Evolutionary conservation across 148 eudicot species (phyloP).

Genomic region (Chenopodium suecicum): DNA sequence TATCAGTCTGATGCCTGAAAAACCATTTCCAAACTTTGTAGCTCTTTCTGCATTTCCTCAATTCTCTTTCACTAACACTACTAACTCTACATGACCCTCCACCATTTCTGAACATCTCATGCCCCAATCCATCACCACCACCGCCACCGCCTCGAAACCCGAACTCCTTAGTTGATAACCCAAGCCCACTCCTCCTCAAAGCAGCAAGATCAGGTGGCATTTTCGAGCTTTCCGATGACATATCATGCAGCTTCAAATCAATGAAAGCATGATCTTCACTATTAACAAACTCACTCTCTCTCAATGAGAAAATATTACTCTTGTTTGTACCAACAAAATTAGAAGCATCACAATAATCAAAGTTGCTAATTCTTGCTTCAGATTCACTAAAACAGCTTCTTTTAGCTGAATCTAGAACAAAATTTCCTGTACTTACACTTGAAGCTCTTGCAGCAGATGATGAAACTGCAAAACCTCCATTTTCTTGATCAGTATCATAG

Average conservation of each 20-base stretch:
- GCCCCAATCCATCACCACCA: constrained; percentile 11
- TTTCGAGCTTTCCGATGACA: constrained; percentile 25
- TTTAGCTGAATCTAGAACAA: constrained; percentile 45
- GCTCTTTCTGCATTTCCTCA: constrained; percentile 51
- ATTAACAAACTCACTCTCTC: constrained; percentile 51
- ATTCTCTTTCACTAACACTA: constrained; percentile 36
- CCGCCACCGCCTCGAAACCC: constrained; percentile 29
- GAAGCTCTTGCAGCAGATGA: constrained; percentile 65
- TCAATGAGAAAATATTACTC: constrained; percentile 34
- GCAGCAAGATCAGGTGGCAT: constrained; percentile 31
- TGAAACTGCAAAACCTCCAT: constrained; percentile 36
- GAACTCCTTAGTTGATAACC: constrained; percentile 32
- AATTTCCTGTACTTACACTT: constrained; percentile 56
- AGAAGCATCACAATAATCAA: constrained; percentile 33
- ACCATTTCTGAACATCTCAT: constrained; percentile 31
- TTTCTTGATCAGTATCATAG: constrained; percentile 40
- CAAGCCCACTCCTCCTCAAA: constrained; percentile 34
- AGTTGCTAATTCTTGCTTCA: constrained; percentile 61
- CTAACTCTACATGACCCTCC: constrained; percentile 51
- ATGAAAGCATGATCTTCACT: constrained; percentile 73
- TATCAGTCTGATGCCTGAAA: constrained; percentile 41
- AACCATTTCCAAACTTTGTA: constrained; percentile 83
- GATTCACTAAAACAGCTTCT: constrained; percentile 56
- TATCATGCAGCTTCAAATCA: constrained; percentile 59
- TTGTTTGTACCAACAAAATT: constrained; percentile 20